A percentile compares a stretch with the other conserved stretches of the same genome.
phyloP scores from a whole-genome alignment of 345 rosid genomes.

The Hevea brasiliensis region DNA sequence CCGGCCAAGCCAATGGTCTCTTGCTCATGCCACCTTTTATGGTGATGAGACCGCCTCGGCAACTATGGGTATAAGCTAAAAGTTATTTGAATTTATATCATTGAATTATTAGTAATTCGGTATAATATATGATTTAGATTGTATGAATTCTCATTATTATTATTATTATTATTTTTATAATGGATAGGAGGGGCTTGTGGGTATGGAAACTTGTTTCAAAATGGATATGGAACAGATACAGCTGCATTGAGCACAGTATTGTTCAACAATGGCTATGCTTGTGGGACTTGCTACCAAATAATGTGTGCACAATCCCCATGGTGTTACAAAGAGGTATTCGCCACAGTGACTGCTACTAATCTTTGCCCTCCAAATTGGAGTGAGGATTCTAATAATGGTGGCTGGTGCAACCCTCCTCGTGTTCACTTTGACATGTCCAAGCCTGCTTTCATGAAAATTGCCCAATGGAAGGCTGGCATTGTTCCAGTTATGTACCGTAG shows the following conservation, averaged over 20 bases:
- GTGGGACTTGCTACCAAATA: slow-evolving; percentile 77
- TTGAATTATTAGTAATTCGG: not conserved
- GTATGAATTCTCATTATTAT: not conserved
- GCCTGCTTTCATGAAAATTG: slow-evolving; percentile 86
- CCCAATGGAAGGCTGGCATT: slow-evolving; percentile 84
- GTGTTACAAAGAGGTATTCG: slow-evolving; percentile 45
- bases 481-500: slow-evolving; percentile 71
- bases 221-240: slow-evolving; percentile 67
- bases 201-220: slow-evolving; percentile 61
- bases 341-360: slow-evolving; percentile 74
- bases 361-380: slow-evolving; percentile 81
- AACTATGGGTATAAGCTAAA: slow-evolving; percentile 20
- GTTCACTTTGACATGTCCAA: slow-evolving; percentile 81
- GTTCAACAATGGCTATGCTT: slow-evolving; percentile 71
- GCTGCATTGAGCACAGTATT: slow-evolving; percentile 67
- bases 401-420: slow-evolving; percentile 94
- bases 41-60: slow-evolving; percentile 31
- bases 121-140: not conserved
- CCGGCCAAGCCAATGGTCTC: slow-evolving; percentile 38
- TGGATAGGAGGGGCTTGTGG: slow-evolving; percentile 85
- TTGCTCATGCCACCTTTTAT: slow-evolving; percentile 33
- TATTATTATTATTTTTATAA: too few relatives aligned
- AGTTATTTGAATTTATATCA: not conserved
- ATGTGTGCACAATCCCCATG: slow-evolving; percentile 52
- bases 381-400: slow-evolving; percentile 61